Base-by-base conservation (phyloP, 2,329 filamentous ascomycete species). In the Hypoxylon sp. region DNA sequence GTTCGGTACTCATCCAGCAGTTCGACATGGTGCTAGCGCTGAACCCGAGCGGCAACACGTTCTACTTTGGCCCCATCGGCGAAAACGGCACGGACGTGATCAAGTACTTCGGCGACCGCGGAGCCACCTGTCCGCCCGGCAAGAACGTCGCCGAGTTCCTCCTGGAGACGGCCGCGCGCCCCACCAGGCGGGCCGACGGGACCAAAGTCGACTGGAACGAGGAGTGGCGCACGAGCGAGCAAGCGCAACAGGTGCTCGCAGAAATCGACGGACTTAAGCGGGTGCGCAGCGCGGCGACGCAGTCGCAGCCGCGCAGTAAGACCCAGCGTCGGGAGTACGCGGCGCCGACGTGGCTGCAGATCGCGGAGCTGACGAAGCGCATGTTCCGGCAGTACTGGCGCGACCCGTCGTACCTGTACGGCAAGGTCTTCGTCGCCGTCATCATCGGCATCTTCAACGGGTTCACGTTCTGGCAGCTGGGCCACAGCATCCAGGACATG, bases 361-460 rank as follows among this genome's bases (percentile, higher is more conserved):
- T 84, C 6, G 79, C 79, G 3, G 83, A 88, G 72, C 82, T 94
- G 19, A 91, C 89, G 3, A 88, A 88, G 74, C 85, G 91, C 20
- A 84, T 90, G 51, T 93, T 93, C 76, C 80, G 80, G 3, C 87
- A 92, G 69, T 89, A 93, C 78, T 93, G 90, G 90, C 85, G 91
- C 13, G 88, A 92, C 65, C 89, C 91, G 0, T 88, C 87, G 0
- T 94, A 94, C 75, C 80, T 92, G 57, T 93, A 93, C 75, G 88
- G 89, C 62, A 93, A 92, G 73, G 79, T 94, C 24, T 93, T 93
- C 76, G 84, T 89, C 32, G 83, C 87, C 3, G 85, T 92, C 60
- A 84, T 92, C 64, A 82, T 91, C 46, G 91, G 89, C 15, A 87
- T 93, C 74, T 92, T 93, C 82, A 92, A 92, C 77, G 90, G 89